A percentile compares a stretch with the other conserved stretches of the same genome.
These are phyloP conservation scores for Tricholoma hemisulphureum DNA, from an alignment of 768 basidiomycete genomes.

Conservation along the genomic window DNA sequence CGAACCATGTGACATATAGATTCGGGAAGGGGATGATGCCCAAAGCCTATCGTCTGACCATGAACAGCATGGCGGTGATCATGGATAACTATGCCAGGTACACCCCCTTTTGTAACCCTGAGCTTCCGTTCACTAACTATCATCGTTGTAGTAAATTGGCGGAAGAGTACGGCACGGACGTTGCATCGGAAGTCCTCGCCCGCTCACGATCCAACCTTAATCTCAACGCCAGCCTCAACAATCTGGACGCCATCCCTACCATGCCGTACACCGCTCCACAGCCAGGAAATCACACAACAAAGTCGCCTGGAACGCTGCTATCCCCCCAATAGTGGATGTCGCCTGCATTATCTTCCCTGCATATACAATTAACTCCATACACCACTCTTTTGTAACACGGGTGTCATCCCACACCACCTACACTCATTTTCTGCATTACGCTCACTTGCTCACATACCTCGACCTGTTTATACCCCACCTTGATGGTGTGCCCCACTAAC, in stretches of 20 bases:
- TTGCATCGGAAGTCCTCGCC: slow-evolving; percentile 57
- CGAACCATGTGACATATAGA: slow-evolving; percentile 82
- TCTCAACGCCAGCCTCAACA: slow-evolving; percentile 11
- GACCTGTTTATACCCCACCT: too few relatives aligned
- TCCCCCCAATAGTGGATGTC: not conserved
- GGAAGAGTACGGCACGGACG: slow-evolving; percentile 66
- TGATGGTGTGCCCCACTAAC: too few relatives aligned
- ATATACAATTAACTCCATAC: too few relatives aligned
- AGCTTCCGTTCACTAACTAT: not conserved
- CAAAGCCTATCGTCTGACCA: slow-evolving; percentile 73
- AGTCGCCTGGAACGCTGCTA: slow-evolving; percentile 7
- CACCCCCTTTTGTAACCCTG: slow-evolving; percentile 20
- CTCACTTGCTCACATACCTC: too few relatives aligned
- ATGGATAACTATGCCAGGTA: slow-evolving; percentile 84
- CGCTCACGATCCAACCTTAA: slow-evolving; percentile 58
- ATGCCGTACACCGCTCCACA: slow-evolving; percentile 23
- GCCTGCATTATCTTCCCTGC: not conserved
- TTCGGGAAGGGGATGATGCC: slow-evolving; percentile 90
- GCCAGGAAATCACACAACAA: slow-evolving; percentile 11
- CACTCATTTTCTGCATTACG: too few relatives aligned
- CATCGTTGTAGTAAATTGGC: slow-evolving; percentile 58
- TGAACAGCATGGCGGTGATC: slow-evolving; percentile 75
- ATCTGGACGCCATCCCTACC: slow-evolving; percentile 23
- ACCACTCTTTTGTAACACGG: too few relatives aligned
- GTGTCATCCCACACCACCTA: too few relatives aligned